Evolutionary conservation across 345 rosid species (phyloP).

Genomic region (thale cress (Arabidopsis thaliana)): TAIR10.1 NC_003070.9:25603001-25603500

Average conservation of each 20-base stretch:
- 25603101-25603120: slow-evolving; percentile 38
- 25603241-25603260: slow-evolving; percentile 11
- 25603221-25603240: slow-evolving; percentile 1
- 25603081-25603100: slow-evolving; percentile 16
- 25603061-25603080: slow-evolving; percentile 18
- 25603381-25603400: neutral
- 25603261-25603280: neutral
- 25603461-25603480: neutral
- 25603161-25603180: slow-evolving; percentile 9
- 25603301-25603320: too few relatives aligned
- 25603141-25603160: slow-evolving; percentile 32
- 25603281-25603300: too few relatives aligned
- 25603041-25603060: slow-evolving; percentile 6
- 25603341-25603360: neutral
- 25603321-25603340: neutral
- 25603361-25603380: neutral
- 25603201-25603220: slow-evolving; percentile 23
- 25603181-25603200: neutral
- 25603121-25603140: slow-evolving; percentile 31
- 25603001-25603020: slow-evolving; percentile 17
- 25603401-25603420: neutral
- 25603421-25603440: neutral
- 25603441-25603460: neutral
- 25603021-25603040: neutral
- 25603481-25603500: too few relatives aligned